Evolutionary conservation across 2,329 filamentous ascomycete genomes (phyloP), one percentile per base, ranked within the genome.

Genomic region (Decorospora gaudefroyi): DNA sequence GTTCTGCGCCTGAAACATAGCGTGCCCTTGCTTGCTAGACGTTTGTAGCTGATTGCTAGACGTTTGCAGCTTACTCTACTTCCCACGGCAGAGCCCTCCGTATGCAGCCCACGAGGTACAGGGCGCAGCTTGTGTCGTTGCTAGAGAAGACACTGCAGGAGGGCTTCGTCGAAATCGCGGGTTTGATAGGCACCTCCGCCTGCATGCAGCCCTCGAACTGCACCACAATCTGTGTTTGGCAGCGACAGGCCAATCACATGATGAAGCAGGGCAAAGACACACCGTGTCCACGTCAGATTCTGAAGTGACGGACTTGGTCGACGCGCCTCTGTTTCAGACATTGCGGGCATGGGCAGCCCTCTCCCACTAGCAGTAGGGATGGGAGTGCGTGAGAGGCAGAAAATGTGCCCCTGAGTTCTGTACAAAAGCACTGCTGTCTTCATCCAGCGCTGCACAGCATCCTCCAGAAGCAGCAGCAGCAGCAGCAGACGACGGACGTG

Each of bases 321-420:
- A 59, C 59, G 59, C 63, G 60, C 61, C 59, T 61, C 53, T 59
- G 62, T 65, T 65, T 65, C 62, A 67, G 46, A 32, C 32, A 43
- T 41, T 47, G 47, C 45, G 43, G 51, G 32, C 40, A 46, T 43
- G 37, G 33, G 46, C 43, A 37, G 25, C 46, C 33, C 49, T 36
- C 40, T 44, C 37, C 45, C 46, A 47, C 44, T 34, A 43, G 30
- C 48, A 63, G 46, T 58, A 43, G 62, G 55, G 51, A 46, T 33
- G 32, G 38, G 23, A 30, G 33, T 23, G 34, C 46, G 26, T 21
- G 18, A 40, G 32, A 42, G 9, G 13, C 36, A 32, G 27, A 28
- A n/a, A 29, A 25, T 17, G 27, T 31, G 40, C 44, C 46, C 55
- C 49, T 55, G 54, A 53, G 46, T 45, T 40, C 33, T 34, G 38